These are phyloP conservation scores for Erigeron philadelphicus DNA, from an alignment of 140 eudicot species.

Conservation along the genomic window DNA sequence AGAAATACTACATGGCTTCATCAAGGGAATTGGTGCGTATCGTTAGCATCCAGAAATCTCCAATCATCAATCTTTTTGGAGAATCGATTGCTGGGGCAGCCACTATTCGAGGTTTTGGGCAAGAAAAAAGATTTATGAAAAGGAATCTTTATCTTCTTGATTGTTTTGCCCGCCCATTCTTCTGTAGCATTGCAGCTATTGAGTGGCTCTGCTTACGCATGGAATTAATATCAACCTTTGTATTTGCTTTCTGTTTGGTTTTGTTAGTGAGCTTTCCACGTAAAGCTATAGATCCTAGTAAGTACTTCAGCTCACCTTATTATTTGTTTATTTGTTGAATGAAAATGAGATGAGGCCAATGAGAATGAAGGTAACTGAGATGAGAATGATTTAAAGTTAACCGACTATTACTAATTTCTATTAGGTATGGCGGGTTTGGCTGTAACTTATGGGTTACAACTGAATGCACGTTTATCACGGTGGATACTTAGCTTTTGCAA, in stretches of 20 bases:
- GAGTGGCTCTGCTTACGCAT: constrained; percentile 97
- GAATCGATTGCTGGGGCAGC: constrained; percentile 98
- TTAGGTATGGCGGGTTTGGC: constrained; percentile 97
- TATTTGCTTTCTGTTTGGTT: constrained; percentile 85
- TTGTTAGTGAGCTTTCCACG: constrained; percentile 94
- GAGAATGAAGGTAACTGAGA: constrained; percentile 5
- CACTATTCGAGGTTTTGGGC: constrained; percentile 94
- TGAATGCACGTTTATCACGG: constrained; percentile 77
- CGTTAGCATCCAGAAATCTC: constrained; percentile 94
- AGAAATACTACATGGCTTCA: constrained; percentile 99
- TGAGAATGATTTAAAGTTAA: not conserved
- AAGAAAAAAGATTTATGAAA: constrained; percentile 94
- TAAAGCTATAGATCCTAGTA: constrained; percentile 92
- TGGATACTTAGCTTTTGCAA: constrained; percentile 96
- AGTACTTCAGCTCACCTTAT: constrained; percentile 22
- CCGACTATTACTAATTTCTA: not conserved
- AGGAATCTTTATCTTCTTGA: constrained; percentile 88
- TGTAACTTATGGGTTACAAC: constrained; percentile 79
- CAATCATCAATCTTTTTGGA: constrained; percentile 80
- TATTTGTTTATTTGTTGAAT: not conserved
- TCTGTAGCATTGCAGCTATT: constrained; percentile 89
- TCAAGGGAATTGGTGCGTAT: constrained; percentile 90
- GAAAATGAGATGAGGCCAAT: constrained; percentile 2
- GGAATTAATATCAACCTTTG: constrained; percentile 89
- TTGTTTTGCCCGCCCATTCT: constrained; percentile 88